Percentiles rank a stretch among this genome's conserved stretches.
These are phyloP conservation scores for Clarireedia paspali DNA, from an alignment of 2,329 filamentous ascomycete species.

Conservation along the genomic window DNA sequence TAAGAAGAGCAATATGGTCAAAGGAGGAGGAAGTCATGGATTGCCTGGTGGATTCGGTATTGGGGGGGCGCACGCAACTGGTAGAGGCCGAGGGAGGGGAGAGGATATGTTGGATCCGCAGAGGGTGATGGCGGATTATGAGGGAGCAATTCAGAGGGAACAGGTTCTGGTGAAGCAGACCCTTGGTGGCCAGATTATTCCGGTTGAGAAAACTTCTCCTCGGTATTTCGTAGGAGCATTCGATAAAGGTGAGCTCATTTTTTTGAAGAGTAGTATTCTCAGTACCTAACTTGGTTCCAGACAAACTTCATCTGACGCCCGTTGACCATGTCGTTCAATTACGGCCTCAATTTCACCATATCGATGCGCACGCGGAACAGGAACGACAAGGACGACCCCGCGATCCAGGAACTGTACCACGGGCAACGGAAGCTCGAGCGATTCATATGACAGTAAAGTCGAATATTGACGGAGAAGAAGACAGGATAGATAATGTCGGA, in stretches of 20 bases:
- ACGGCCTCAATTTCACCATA: slow-evolving; percentile 84
- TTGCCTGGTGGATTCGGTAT: slow-evolving; percentile 67
- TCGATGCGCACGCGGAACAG: slow-evolving; percentile 76
- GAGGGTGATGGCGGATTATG: slow-evolving; percentile 46
- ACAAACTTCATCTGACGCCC: slow-evolving; percentile 79
- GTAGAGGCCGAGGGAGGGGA: slow-evolving; percentile 31
- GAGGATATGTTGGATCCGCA: slow-evolving; percentile 27
- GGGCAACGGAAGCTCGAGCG: slow-evolving; percentile 53
- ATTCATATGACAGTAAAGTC: slow-evolving; percentile 86
- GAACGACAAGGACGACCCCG: slow-evolving; percentile 34
- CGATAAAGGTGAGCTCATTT: slow-evolving; percentile 55
- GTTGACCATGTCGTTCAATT: slow-evolving; percentile 79
- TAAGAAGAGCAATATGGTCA: slow-evolving; percentile 40
- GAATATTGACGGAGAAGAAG: slow-evolving; percentile 56
- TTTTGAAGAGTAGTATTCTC: not conserved
- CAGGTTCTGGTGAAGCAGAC: slow-evolving; percentile 75
- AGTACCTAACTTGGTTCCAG: slow-evolving; percentile 35
- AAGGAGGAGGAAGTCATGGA: slow-evolving; percentile 59
- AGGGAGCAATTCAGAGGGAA: slow-evolving; percentile 59
- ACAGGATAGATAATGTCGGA: slow-evolving; percentile 63
- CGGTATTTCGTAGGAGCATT: slow-evolving; percentile 93
- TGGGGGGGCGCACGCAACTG: slow-evolving; percentile 34
- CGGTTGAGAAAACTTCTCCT: slow-evolving; percentile 50
- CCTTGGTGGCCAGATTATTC: slow-evolving; percentile 69
- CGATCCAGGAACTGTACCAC: slow-evolving; percentile 24